Percentiles rank a stretch among this genome's conserved stretches.
phyloP scores from a whole-genome alignment of 148 eudicot genomes.

The Limonium bicolor region DNA sequence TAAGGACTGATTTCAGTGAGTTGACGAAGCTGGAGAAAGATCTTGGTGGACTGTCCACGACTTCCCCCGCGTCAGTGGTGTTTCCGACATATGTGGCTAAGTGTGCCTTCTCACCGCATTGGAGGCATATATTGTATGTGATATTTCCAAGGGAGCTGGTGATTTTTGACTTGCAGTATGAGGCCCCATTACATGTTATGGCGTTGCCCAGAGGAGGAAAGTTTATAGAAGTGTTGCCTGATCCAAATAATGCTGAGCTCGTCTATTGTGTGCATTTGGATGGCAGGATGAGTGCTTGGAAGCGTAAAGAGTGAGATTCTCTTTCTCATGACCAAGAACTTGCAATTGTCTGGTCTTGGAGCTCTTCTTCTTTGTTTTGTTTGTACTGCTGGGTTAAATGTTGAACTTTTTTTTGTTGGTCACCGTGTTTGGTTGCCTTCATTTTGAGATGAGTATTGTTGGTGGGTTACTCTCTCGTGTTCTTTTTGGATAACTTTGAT shows the following conservation, averaged over 20 bases:
- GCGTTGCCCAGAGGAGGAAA: constrained; percentile 79
- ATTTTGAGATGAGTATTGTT: no score
- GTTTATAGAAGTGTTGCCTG: constrained; percentile 80
- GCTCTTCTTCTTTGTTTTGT: no score
- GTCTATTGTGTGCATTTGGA: constrained; percentile 76
- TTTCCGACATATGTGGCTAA: constrained; percentile 56
- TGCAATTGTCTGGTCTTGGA: no score
- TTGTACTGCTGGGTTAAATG: no score
- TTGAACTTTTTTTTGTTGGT: no score
- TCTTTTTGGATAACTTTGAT: no score
- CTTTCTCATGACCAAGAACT: no score
- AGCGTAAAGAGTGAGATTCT: constrained; percentile 70
- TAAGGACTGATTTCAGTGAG: constrained; percentile 41
- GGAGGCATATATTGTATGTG: constrained; percentile 65
- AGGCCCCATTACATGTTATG: constrained; percentile 31
- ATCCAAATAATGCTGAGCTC: constrained; percentile 46
- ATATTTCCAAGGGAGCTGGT: constrained; percentile 88
- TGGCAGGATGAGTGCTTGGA: constrained; percentile 84
- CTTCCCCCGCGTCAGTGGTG: constrained; percentile 46
- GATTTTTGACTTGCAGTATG: constrained; percentile 77
- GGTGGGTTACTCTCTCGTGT: no score
- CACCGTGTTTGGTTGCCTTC: no score
- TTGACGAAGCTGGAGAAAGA: constrained; percentile 72
- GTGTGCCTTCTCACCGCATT: constrained; percentile 61
- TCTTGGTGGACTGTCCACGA: constrained; percentile 10